Evolutionary conservation across 2,329 filamentous ascomycete genomes (phyloP), one percentile per base, ranked within the genome.

Genomic region (Penicillium glabrum): DNA sequence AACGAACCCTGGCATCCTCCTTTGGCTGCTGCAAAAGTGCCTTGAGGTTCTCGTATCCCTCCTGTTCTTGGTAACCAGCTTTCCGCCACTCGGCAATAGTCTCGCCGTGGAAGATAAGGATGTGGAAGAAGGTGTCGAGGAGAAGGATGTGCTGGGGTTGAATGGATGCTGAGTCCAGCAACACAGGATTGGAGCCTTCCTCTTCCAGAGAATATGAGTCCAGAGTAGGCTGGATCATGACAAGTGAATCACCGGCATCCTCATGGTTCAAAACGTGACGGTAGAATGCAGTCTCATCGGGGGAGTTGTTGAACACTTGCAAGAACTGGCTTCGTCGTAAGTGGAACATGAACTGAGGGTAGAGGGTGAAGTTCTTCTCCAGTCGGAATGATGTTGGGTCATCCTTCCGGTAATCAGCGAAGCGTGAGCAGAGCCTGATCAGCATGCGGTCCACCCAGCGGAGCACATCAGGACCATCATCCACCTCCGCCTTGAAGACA

Each of bases 331-430:
- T 96, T 76, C 95, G 87, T 67, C 95, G 89, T 59, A 99, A 84
- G 75, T 99, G 95, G 83, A 99, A 99, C 95, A 99, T 99, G 79
- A 99, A 99, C 74, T 99, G 95, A 26, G 95, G 95, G 72, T 99
- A 99, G 16, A 99, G 83, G 0, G 93, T 98, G 72, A 99, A 99
- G 81, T 99, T 99, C 86, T 97, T 97, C 77, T 99, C 95, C 61
- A 96, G 78, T 35, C 92, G 86, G 86, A 99, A 99, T 0, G 93
- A 98, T 5, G 93, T 96, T 14, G 95, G 92, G 68, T 99, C 95
- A 72, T 99, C 95, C 78, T 99, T 99, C 61, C 95, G 86, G 74
- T 99, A 99, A 75, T 99, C 95, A 27, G 95, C 95, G 72, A 99
- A 99, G 65, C 93, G 86, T 43, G 93, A 96, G 80, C 95, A 99